phyloP scores from a whole-genome alignment of 106 monocot species.

The Platanthera guangdongensis region DNA sequence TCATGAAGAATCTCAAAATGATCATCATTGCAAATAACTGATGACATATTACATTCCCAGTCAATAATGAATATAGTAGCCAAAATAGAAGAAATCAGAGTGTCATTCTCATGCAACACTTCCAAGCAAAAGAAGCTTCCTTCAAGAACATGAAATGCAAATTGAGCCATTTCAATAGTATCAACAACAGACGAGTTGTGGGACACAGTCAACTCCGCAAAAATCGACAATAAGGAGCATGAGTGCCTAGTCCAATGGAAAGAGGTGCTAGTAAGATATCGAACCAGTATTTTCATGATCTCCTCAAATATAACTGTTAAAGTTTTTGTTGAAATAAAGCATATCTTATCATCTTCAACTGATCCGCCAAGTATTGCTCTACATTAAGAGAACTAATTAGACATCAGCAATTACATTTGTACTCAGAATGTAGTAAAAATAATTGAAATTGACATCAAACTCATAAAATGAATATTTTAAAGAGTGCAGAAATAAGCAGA shows the following conservation, averaged over 20 bases:
- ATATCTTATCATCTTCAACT: slow-evolving; percentile 43
- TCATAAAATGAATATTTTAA: neutral
- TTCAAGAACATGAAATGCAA: slow-evolving; percentile 68
- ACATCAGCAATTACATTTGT: slow-evolving; percentile 1
- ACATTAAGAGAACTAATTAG: slow-evolving; percentile 12
- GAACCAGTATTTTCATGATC: slow-evolving; percentile 36
- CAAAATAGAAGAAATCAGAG: slow-evolving; percentile 54
- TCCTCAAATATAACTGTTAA: slow-evolving; percentile 27
- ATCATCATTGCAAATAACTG: slow-evolving; percentile 6
- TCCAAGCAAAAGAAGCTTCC: slow-evolving; percentile 51
- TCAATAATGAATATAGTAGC: slow-evolving; percentile 61
- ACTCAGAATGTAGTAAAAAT: neutral
- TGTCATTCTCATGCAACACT: slow-evolving; percentile 26
- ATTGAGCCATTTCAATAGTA: slow-evolving; percentile 39
- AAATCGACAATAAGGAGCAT: slow-evolving; percentile 29
- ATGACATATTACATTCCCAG: slow-evolving; percentile 59
- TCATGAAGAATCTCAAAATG: neutral
- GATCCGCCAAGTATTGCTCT: slow-evolving; percentile 82
- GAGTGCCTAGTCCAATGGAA: slow-evolving; percentile 50
- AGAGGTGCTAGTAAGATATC: slow-evolving; percentile 36
- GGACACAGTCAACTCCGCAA: slow-evolving; percentile 17
- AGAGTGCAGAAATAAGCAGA: neutral
- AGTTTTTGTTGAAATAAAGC: slow-evolving; percentile 59
- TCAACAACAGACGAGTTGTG: slow-evolving; percentile 13
- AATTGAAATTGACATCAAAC: neutral